Evolutionary conservation across 139 green algal genomes (phyloP).

Genomic region (Picochlorum sp.): DNA sequence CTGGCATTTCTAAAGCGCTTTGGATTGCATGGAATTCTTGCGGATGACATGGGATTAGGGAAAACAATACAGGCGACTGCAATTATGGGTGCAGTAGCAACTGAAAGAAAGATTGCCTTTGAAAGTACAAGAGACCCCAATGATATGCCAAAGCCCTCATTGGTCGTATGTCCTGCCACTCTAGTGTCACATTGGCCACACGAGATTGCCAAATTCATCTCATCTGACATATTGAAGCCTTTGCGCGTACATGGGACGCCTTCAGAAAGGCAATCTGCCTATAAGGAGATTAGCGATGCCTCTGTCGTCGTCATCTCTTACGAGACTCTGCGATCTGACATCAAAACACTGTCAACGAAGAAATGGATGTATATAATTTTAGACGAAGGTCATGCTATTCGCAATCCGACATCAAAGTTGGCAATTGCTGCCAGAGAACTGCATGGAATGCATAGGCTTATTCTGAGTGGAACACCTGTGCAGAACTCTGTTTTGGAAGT

Average conservation of each 20-base stretch:
- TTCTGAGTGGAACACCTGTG: slow-evolving; percentile 85
- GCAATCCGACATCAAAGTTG: slow-evolving; percentile 70
- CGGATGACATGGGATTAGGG: slow-evolving; percentile 91
- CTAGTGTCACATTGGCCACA: slow-evolving; percentile 91
- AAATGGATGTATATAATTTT: slow-evolving; percentile 85
- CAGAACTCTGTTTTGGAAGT: slow-evolving; percentile 95
- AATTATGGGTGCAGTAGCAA: slow-evolving; percentile 56
- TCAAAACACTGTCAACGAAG: slow-evolving; percentile 49
- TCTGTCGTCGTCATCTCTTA: slow-evolving; percentile 85
- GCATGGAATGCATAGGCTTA: slow-evolving; percentile 67
- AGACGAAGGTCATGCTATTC: slow-evolving; percentile 95
- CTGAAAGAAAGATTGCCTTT: slow-evolving; percentile 15
- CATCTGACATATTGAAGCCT: not conserved
- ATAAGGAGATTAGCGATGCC: not conserved
- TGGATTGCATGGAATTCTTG: slow-evolving; percentile 89
- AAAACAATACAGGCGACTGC: slow-evolving; percentile 72
- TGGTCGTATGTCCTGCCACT: slow-evolving; percentile 90
- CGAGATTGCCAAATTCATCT: slow-evolving; percentile 71
- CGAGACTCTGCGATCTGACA: slow-evolving; percentile 74
- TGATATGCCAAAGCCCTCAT: slow-evolving; percentile 32
- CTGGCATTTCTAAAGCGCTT: slow-evolving; percentile 91
- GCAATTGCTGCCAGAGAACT: slow-evolving; percentile 41
- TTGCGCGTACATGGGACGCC: slow-evolving; percentile 56
- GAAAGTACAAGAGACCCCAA: not conserved
- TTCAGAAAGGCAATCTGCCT: slow-evolving; percentile 16